Evolutionary conservation across 164 flowering plant species (phyloP).

Genomic region (Nymphaea colorata): DNA sequence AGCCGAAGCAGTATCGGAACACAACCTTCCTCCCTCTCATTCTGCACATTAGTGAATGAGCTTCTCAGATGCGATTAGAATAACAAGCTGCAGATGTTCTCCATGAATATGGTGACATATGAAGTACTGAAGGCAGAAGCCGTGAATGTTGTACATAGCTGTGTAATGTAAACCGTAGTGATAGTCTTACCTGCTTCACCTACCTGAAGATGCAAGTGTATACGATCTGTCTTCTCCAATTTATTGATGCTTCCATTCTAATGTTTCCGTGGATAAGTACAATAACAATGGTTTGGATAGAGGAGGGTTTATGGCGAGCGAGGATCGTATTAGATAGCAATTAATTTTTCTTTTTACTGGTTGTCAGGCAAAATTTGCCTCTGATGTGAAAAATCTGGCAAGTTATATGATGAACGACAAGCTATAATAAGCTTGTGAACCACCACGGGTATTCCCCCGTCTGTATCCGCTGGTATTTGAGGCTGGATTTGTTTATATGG

Average conservation of each 20-base stretch:
- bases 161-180: not conserved
- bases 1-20: not conserved
- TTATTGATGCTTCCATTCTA: not conserved
- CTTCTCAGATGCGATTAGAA: not conserved
- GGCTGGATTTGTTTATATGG: no score
- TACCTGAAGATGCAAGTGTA: not conserved
- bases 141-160: not conserved
- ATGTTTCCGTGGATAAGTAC: no score
- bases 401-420: no score
- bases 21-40: not conserved
- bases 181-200: not conserved
- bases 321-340: no score
- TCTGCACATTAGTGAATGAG: not conserved
- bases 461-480: no score
- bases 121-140: not conserved
- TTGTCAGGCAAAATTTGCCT: no score
- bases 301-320: no score
- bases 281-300: no score
- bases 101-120: not conserved
- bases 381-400: no score
- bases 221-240: not conserved
- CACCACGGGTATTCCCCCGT: no score
- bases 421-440: no score
- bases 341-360: no score
- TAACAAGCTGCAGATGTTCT: not conserved